These are phyloP conservation scores for Bonia amplexicaulis DNA, from an alignment of 176 grass and related monocot genomes.

Conservation along the genomic window DNA sequence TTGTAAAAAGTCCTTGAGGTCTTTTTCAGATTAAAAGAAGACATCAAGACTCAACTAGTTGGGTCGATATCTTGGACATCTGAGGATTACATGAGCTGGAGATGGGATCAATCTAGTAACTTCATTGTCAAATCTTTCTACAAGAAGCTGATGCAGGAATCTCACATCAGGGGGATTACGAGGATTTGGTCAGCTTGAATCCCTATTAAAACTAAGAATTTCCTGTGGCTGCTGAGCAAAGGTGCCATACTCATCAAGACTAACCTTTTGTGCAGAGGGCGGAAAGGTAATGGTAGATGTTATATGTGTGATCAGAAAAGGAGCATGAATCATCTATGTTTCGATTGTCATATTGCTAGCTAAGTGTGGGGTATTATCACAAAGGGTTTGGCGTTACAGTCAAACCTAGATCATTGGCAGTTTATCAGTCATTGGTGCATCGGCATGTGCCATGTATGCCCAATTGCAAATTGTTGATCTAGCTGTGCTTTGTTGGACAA, in stretches of 20 bases:
- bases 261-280: not conserved
- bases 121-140: not conserved
- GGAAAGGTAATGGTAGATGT: not conserved
- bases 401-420: not conserved
- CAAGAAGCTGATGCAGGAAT: not conserved
- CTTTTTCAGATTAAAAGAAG: not conserved
- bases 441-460: not conserved
- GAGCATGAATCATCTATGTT: not conserved
- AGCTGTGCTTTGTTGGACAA: not conserved
- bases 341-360: not conserved
- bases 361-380: not conserved
- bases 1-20: not conserved
- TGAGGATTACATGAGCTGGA: not conserved
- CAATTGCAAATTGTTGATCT: not conserved
- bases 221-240: not conserved
- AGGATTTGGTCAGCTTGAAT: not conserved
- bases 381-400: not conserved
- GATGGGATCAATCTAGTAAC: not conserved
- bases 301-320: not conserved
- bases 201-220: not conserved
- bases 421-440: not conserved
- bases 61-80: not conserved
- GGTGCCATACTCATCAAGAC: not conserved
- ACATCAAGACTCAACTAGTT: not conserved
- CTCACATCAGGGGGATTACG: not conserved